A percentile compares a stretch with the other conserved stretches of the same genome.
phyloP scores from a whole-genome alignment of 768 basidiomycete species.

The Agrocybe chaxingu region DNA sequence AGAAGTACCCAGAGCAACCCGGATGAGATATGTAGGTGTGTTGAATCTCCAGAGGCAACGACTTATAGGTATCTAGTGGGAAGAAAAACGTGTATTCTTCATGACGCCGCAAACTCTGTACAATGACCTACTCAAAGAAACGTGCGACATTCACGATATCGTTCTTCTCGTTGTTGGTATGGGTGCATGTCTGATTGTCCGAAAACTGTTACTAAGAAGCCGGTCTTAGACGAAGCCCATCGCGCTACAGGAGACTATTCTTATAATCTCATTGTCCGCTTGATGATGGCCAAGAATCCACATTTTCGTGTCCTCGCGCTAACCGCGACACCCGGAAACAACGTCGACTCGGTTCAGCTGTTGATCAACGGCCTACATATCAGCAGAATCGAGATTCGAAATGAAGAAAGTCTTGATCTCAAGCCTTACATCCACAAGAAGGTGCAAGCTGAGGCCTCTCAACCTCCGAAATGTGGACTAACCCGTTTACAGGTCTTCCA shows the following conservation, averaged over 20 bases:
- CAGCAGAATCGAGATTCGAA: slow-evolving; percentile 90
- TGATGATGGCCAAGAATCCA: slow-evolving; percentile 91
- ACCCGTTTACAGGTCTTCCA: slow-evolving; percentile 53
- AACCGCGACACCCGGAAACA: slow-evolving; percentile 91
- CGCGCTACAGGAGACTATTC: slow-evolving; percentile 91
- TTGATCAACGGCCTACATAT: slow-evolving; percentile 95
- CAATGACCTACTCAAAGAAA: slow-evolving; percentile 75
- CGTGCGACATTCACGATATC: slow-evolving; percentile 76
- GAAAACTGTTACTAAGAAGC: neutral
- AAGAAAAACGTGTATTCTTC: slow-evolving; percentile 83
- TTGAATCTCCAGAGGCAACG: neutral
- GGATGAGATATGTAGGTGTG: slow-evolving; percentile 57
- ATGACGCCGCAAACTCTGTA: slow-evolving; percentile 95
- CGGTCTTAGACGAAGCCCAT: slow-evolving; percentile 82
- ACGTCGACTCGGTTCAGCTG: slow-evolving; percentile 80
- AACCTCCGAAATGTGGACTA: neutral
- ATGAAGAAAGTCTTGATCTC: slow-evolving; percentile 88
- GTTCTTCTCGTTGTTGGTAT: slow-evolving; percentile 85
- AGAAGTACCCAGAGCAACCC: slow-evolving; percentile 47
- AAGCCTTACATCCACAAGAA: slow-evolving; percentile 86
- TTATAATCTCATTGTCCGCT: slow-evolving; percentile 85
- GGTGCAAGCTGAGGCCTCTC: slow-evolving; percentile 31
- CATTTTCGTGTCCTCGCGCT: slow-evolving; percentile 90
- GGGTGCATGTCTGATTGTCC: slow-evolving; percentile 8
- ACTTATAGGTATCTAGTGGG: slow-evolving; percentile 49